These are phyloP conservation scores for Colletotrichum scovillei DNA, from an alignment of 2,329 filamentous ascomycete genomes.

Conservation along the genomic window DNA sequence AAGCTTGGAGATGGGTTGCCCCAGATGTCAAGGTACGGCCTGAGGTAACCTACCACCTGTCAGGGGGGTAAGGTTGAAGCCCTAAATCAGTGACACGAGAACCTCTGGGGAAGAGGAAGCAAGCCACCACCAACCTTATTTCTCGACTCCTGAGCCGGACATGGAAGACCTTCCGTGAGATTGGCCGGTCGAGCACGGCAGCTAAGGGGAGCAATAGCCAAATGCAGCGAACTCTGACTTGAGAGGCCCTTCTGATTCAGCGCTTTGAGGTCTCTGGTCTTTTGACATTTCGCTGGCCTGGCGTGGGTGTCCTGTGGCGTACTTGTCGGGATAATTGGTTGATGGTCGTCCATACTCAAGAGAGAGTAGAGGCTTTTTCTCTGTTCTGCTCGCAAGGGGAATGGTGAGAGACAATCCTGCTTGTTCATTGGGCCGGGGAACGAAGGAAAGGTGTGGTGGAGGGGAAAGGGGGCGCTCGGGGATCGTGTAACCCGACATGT, in stretches of 20 bases:
- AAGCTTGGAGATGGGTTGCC: neutral
- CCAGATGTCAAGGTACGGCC: neutral
- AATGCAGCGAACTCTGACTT: neutral
- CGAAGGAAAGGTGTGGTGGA: neutral
- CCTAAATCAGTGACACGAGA: neutral
- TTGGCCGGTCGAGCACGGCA: neutral
- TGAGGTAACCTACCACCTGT: neutral
- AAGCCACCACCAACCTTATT: neutral
- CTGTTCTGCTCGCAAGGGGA: neutral
- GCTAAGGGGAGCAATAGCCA: neutral
- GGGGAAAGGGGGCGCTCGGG: neutral
- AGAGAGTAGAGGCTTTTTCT: neutral
- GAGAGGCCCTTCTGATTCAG: neutral
- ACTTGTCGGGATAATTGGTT: neutral
- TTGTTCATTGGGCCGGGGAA: conserved; percentile 10
- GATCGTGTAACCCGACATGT: neutral
- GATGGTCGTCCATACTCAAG: neutral
- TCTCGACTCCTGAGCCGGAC: neutral
- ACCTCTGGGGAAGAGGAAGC: neutral
- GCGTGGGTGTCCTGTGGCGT: neutral
- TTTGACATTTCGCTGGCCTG: neutral
- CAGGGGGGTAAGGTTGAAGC: neutral
- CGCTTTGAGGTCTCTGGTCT: neutral
- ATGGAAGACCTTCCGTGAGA: neutral
- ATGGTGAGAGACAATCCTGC: neutral